Percentiles rank a stretch among this genome's conserved stretches.
These are phyloP conservation scores for Chrysoporthe cubensis DNA, from an alignment of 2,329 filamentous ascomycete genomes.

Conservation along the genomic window DNA sequence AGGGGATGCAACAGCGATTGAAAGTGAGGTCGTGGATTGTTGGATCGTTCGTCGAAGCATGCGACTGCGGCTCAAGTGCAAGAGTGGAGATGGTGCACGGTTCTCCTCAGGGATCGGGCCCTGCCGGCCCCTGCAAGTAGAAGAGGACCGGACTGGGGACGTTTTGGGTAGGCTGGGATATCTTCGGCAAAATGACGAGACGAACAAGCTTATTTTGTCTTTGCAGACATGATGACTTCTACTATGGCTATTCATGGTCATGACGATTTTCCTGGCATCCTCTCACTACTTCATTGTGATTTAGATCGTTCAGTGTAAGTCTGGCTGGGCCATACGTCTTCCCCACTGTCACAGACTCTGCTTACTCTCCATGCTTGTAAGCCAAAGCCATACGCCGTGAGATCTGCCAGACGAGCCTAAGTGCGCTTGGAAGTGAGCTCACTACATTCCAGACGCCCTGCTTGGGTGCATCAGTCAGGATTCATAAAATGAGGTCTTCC, in stretches of 20 bases:
- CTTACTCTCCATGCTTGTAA: not conserved
- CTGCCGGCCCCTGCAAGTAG: not conserved
- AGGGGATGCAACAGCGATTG: not conserved
- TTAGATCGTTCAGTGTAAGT: not conserved
- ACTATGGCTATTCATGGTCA: not conserved
- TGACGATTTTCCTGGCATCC: not conserved
- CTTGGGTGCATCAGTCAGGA: not conserved
- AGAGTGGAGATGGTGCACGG: constrained; percentile 4
- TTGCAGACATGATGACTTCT: not conserved
- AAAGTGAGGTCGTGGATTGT: not conserved
- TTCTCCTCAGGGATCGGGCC: not conserved
- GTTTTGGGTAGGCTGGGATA: not conserved
- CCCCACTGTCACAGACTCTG: not conserved
- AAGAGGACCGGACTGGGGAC: not conserved
- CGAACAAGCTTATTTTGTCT: not conserved
- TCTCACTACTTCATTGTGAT: not conserved
- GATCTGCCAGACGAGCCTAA: not conserved
- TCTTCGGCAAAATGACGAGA: not conserved
- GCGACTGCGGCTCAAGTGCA: not conserved
- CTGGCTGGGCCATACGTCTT: not conserved
- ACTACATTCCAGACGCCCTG: not conserved
- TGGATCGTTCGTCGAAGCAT: not conserved
- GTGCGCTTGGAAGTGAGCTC: no score
- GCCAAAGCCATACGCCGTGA: not conserved
- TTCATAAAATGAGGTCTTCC: no score